Evolutionary conservation across 176 grass and related monocot species (phyloP).

Genomic region (Themeda triandra): DNA sequence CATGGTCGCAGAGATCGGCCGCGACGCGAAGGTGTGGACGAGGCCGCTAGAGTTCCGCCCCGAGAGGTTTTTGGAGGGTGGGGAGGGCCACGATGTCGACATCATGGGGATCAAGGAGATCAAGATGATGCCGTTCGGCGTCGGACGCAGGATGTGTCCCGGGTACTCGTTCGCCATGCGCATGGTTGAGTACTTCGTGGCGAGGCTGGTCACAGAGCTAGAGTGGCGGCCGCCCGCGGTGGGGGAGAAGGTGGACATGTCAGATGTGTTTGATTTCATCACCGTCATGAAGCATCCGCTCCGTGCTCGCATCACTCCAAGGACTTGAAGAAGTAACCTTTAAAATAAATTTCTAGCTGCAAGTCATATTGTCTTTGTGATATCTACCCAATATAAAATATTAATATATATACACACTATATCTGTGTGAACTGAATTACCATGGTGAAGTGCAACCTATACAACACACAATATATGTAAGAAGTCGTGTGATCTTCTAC

Average conservation of each 20-base stretch:
- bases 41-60: slow-evolving; percentile 52
- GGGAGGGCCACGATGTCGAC: slow-evolving; percentile 6
- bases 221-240: background rate
- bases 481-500: no score
- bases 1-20: slow-evolving; percentile 27
- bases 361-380: no score
- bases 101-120: background rate
- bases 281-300: background rate
- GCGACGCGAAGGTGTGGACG: slow-evolving; percentile 45
- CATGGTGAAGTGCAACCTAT: no score
- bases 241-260: background rate
- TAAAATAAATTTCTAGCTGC: no score
- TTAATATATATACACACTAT: no score
- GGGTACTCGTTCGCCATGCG: background rate
- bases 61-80: slow-evolving; percentile 59
- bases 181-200: background rate
- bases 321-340: no score
- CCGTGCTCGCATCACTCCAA: no score
- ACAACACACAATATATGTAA: no score
- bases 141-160: background rate
- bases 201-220: background rate
- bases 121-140: background rate
- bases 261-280: background rate
- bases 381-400: no score
- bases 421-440: no score